phyloP scores from a whole-genome alignment of 2,329 filamentous ascomycete genomes.

The Neofusicoccum sp. region DNA sequence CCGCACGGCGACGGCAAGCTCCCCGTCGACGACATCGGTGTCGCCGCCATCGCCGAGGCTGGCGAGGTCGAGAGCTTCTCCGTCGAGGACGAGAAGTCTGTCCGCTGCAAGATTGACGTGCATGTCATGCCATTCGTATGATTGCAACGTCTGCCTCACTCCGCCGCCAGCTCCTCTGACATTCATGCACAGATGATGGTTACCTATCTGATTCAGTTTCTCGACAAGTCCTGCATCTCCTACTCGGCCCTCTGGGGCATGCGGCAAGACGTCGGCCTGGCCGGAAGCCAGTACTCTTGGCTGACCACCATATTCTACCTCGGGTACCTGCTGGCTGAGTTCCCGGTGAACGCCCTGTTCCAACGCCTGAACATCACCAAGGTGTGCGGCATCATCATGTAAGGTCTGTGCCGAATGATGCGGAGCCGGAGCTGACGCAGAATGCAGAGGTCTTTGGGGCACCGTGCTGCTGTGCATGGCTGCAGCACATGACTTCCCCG shows the following conservation, averaged over 20 bases:
- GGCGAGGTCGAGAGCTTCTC: constrained; percentile 35
- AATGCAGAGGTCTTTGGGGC: constrained; percentile 3
- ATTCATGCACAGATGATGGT: constrained; percentile 31
- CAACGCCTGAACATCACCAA: constrained; percentile 16
- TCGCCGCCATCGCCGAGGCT: neutral
- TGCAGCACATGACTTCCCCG: constrained; percentile 21
- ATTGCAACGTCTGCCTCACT: too few relatives aligned
- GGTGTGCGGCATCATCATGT: constrained; percentile 48
- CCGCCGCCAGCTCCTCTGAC: too few relatives aligned
- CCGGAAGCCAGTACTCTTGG: constrained; percentile 27
- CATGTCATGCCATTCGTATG: constrained; percentile 2
- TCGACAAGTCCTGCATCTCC: constrained; percentile 24
- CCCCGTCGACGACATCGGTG: neutral
- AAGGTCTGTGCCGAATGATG: constrained; percentile 44
- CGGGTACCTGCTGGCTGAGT: constrained; percentile 19
- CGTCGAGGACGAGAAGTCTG: constrained; percentile 49
- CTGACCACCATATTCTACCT: constrained; percentile 27
- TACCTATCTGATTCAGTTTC: constrained; percentile 24
- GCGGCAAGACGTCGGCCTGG: constrained; percentile 24
- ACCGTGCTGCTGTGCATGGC: constrained; percentile 12
- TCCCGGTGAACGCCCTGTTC: constrained; percentile 15
- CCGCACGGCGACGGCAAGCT: neutral
- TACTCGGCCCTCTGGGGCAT: constrained; percentile 28
- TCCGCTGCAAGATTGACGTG: constrained; percentile 52
- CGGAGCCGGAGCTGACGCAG: neutral